phyloP scores from a whole-genome alignment of 2,329 filamentous ascomycete genomes.

The Colletotrichum camelliae region DNA sequence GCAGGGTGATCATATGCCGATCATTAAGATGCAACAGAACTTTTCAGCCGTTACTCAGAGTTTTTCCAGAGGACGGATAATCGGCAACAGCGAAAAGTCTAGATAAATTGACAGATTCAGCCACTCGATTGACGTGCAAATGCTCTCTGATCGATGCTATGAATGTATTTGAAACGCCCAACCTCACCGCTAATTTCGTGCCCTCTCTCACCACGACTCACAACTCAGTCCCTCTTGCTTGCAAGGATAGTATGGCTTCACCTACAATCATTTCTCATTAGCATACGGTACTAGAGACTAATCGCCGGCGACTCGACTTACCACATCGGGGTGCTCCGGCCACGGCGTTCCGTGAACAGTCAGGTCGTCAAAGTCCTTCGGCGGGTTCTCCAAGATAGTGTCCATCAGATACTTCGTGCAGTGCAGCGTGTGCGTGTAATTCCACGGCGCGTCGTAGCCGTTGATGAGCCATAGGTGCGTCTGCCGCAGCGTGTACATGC shows the following conservation, averaged over 20 bases:
- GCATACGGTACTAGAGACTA: not conserved
- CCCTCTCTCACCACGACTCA: not conserved
- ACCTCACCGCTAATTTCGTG: not conserved
- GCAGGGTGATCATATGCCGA: not conserved
- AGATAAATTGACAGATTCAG: not conserved
- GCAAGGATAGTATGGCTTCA: conserved; percentile 12
- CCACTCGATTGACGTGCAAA: not conserved
- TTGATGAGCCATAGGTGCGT: not conserved
- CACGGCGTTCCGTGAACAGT: conserved; percentile 3
- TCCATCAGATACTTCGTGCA: conserved; percentile 8
- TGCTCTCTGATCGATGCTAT: not conserved
- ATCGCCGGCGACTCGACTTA: not conserved
- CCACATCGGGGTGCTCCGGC: conserved; percentile 11
- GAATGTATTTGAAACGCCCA: not conserved
- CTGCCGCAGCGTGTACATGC: conserved; percentile 5
- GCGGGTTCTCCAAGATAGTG: conserved; percentile 7
- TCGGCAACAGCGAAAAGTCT: not conserved
- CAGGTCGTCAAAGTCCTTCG: not conserved
- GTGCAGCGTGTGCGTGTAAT: conserved; percentile 5
- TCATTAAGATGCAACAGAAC: not conserved
- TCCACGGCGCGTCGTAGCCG: conserved; percentile 7
- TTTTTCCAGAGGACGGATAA: not conserved
- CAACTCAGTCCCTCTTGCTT: conserved; percentile 12
- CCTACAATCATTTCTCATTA: not conserved
- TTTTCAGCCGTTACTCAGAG: not conserved